Conservation (phyloP, 2,329 filamentous ascomycete genomes). For the Neofusicoccum kwambonambiense region DNA sequence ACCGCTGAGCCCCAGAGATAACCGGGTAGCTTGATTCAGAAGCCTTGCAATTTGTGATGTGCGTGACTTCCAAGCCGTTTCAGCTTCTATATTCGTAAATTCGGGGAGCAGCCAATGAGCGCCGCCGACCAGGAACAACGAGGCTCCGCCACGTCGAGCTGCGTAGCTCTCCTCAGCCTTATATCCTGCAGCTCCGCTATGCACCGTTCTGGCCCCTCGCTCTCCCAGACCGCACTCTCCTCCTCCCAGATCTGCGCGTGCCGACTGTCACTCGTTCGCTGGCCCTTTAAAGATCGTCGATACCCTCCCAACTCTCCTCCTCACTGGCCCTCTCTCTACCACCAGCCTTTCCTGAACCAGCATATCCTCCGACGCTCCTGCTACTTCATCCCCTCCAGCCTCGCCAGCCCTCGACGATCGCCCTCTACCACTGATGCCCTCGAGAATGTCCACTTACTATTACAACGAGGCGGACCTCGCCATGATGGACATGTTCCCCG, state of each 20-base stretch:
- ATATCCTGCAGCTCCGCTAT: constrained; percentile 16
- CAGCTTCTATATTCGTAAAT: constrained; percentile 20
- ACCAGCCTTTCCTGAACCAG: background rate
- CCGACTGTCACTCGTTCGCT: constrained; percentile 2
- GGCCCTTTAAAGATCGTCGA: constrained; percentile 2
- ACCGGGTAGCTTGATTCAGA: constrained; percentile 20
- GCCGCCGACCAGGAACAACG: constrained; percentile 12
- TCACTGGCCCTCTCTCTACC: background rate
- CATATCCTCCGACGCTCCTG: background rate
- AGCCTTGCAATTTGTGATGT: constrained; percentile 21
- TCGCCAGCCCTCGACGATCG: constrained; percentile 1
- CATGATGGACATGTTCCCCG: constrained; percentile 37
- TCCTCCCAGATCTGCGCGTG: background rate
- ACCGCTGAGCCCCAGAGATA: constrained; percentile 20
- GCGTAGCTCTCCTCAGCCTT: constrained; percentile 18
- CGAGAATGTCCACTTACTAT: constrained; percentile 18
- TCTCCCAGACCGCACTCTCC: background rate
- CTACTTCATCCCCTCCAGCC: background rate
- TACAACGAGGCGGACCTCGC: constrained; percentile 35
- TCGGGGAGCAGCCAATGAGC: constrained; percentile 14
- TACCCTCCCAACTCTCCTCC: background rate
- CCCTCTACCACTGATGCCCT: constrained; percentile 6
- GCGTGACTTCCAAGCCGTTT: constrained; percentile 20
- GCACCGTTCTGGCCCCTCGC: constrained; percentile 12
- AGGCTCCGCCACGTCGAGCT: constrained; percentile 20